Conservation (phyloP, 768 basidiomycete species). For the Gloeopeniophorella convolvens region DNA sequence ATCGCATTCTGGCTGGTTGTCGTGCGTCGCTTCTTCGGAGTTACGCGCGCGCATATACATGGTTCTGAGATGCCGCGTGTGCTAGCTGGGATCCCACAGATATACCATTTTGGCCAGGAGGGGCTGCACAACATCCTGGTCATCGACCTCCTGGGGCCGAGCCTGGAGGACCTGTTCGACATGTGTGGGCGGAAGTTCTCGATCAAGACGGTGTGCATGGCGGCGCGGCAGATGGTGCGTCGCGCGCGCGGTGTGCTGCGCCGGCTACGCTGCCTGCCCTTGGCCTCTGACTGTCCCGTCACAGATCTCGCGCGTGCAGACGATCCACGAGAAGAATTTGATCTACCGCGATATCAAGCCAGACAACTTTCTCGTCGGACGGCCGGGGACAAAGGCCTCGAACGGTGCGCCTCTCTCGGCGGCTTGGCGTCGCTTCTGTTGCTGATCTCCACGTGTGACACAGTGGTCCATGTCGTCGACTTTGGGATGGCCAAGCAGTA, state of each 20-base stretch:
- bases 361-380: slow-evolving; percentile 97
- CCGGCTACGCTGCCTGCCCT: too few relatives aligned
- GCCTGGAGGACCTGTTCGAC: slow-evolving; percentile 96
- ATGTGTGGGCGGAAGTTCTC: slow-evolving; percentile 98
- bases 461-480: slow-evolving; percentile 91
- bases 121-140: slow-evolving; percentile 98
- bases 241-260: background rate
- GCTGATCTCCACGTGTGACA: too few relatives aligned
- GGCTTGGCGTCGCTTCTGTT: too few relatives aligned
- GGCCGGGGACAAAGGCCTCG: slow-evolving; percentile 83
- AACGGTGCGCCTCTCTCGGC: slow-evolving; percentile 49
- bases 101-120: slow-evolving; percentile 99
- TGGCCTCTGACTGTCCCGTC: background rate
- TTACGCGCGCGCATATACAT: slow-evolving; percentile 11
- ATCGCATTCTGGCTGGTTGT: slow-evolving; percentile 84
- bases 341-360: slow-evolving; percentile 99
- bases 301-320: slow-evolving; percentile 91
- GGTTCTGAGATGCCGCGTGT: slow-evolving; percentile 20
- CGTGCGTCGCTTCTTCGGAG: slow-evolving; percentile 37
- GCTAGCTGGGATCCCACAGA: slow-evolving; percentile 93
- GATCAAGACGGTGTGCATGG: slow-evolving; percentile 98
- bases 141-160: slow-evolving; percentile 95
- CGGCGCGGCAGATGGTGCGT: slow-evolving; percentile 91
- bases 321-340: slow-evolving; percentile 98
- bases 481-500: slow-evolving; percentile 99